Evolutionary conservation across 1,284 basidiomycete species (phyloP).

Genomic region (Sanghuangporus sanghuang): DNA sequence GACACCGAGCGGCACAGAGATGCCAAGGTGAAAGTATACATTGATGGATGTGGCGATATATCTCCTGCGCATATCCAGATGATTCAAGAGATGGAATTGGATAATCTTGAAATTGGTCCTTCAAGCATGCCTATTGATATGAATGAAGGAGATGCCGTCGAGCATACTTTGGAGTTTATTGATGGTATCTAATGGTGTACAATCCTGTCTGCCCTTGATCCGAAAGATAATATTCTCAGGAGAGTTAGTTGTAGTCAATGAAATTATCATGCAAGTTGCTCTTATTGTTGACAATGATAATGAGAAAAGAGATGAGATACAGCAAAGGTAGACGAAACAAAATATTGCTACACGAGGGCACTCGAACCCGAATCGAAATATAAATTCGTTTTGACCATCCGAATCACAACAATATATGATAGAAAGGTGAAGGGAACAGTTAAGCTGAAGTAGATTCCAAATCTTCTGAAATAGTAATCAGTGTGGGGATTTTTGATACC

Average conservation of each 20-base stretch:
- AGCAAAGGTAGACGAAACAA: too few species aligned
- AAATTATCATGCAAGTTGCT: too few species aligned
- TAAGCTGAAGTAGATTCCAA: neutral
- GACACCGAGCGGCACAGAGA: neutral
- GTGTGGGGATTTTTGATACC: neutral
- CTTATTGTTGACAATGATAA: too few species aligned
- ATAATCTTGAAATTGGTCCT: slow-evolving; percentile 1
- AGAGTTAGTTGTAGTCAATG: neutral
- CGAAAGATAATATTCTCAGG: neutral
- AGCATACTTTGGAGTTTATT: neutral
- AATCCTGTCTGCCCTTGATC: neutral
- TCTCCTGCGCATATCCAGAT: neutral
- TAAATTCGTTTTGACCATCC: neutral
- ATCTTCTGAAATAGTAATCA: neutral
- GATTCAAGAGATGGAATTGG: neutral
- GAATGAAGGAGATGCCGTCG: neutral
- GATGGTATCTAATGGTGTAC: neutral
- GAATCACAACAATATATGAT: neutral
- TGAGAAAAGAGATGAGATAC: too few species aligned
- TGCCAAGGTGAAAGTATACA: neutral
- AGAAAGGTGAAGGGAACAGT: neutral
- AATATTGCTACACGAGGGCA: too few species aligned
- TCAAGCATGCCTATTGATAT: neutral
- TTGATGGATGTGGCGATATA: neutral
- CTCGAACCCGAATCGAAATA: neutral